Evolutionary conservation across 176 grass and related monocot genomes (phyloP).

Genomic region (Musa acuminata): DNA sequence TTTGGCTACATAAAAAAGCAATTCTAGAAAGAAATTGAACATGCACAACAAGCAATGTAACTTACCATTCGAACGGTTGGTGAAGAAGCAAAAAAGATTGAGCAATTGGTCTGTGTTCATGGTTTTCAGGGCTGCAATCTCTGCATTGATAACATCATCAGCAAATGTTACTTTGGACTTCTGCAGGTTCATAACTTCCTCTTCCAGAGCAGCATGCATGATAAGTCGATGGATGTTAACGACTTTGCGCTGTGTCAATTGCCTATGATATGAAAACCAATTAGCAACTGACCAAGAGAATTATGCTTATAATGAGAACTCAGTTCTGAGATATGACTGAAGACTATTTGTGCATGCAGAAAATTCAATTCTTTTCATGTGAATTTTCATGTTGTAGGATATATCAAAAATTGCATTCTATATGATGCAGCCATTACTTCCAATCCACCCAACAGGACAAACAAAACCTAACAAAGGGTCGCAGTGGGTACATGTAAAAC

Average conservation of each 20-base stretch:
- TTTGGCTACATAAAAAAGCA: too few relatives aligned
- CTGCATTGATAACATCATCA: slow-evolving; percentile 78
- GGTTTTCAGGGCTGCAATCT: slow-evolving; percentile 80
- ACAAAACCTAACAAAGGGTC: too few relatives aligned
- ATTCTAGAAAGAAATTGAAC: not conserved
- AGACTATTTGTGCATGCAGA: too few relatives aligned
- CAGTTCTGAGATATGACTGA: too few relatives aligned
- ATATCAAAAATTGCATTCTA: not conserved
- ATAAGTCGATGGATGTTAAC: slow-evolving; percentile 93
- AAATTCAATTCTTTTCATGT: not conserved
- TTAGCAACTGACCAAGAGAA: not conserved
- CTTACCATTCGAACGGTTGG: slow-evolving; percentile 65
- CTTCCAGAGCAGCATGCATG: slow-evolving; percentile 88
- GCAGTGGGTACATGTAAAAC: too few relatives aligned
- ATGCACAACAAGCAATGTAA: not conserved
- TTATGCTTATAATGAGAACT: too few relatives aligned
- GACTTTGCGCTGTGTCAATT: slow-evolving; percentile 94
- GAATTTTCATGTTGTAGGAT: not conserved
- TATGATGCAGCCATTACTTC: too few relatives aligned
- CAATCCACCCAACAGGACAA: too few relatives aligned
- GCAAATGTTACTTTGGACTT: slow-evolving; percentile 94
- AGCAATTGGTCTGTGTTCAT: slow-evolving; percentile 97
- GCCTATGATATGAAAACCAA: slow-evolving; percentile 32
- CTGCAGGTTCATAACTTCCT: slow-evolving; percentile 97
- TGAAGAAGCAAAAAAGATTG: slow-evolving; percentile 73